Evolutionary conservation across 1,284 basidiomycete species (phyloP).

Genomic region (Cutaneotrichosporon sp.): DNA sequence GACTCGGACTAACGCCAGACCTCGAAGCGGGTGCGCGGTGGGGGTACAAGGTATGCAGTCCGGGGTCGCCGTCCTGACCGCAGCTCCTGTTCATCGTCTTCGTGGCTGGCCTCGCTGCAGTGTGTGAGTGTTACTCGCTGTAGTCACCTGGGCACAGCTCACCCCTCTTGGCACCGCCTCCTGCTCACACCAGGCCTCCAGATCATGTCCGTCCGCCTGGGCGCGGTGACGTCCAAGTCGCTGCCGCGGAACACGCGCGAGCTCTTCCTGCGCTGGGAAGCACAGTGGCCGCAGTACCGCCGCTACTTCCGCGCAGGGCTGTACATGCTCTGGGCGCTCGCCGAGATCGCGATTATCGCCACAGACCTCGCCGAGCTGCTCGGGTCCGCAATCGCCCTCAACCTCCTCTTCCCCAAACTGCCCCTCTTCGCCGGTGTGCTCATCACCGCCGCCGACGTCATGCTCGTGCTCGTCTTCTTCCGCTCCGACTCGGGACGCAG

Average conservation of each 20-base stretch:
- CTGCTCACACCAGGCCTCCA: conserved; percentile 32
- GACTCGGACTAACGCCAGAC: not conserved
- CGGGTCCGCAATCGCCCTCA: conserved; percentile 71
- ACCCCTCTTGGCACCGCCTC: too few species aligned
- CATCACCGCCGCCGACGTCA: conserved; percentile 75
- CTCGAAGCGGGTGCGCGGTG: conserved; percentile 1
- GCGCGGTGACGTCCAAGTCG: conserved; percentile 49
- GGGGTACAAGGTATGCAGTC: conserved; percentile 52
- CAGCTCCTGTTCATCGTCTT: conserved; percentile 78
- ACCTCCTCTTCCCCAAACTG: conserved; percentile 71
- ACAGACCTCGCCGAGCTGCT: conserved; percentile 62
- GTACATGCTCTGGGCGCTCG: conserved; percentile 52
- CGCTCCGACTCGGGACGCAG: conserved; percentile 37
- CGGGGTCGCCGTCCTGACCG: not conserved
- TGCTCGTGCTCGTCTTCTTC: conserved; percentile 55
- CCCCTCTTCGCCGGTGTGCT: conserved; percentile 77
- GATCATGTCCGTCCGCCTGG: conserved; percentile 50
- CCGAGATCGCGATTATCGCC: conserved; percentile 78
- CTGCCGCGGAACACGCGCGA: conserved; percentile 58
- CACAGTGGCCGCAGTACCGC: conserved; percentile 63
- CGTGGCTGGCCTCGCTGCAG: conserved; percentile 73
- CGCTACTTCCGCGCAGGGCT: conserved; percentile 40
- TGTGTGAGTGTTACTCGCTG: too few species aligned
- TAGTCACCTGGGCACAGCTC: too few species aligned
- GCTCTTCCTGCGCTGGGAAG: conserved; percentile 60